Conservation (phyloP, 305 asterid species). For the Solanum aculeatissimum region DNA sequence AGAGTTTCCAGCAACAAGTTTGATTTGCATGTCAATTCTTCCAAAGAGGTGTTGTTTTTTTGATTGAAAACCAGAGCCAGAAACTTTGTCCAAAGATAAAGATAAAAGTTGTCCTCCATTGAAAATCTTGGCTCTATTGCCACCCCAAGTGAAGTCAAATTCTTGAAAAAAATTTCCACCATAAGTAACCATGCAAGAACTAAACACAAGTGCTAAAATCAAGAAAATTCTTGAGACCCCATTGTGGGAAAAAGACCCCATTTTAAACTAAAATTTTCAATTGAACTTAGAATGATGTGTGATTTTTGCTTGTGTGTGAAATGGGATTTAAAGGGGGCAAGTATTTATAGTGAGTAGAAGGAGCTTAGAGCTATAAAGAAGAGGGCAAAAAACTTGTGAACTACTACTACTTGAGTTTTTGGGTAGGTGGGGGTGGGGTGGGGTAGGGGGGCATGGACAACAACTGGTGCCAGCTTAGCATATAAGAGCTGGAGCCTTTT, state of each 20-base stretch:
- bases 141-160: conserved; percentile 67
- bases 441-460: not conserved
- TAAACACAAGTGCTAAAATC: conserved; percentile 2
- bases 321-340: conserved; percentile 8
- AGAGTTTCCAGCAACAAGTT: conserved; percentile 75
- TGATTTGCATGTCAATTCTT: conserved; percentile 74
- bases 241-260: not conserved
- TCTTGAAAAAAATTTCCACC: conserved; percentile 49
- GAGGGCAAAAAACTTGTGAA: conserved; percentile 18
- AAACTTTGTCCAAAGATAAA: conserved; percentile 50
- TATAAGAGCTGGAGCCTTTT: conserved; percentile 32
- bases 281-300: not conserved
- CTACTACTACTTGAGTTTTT: not conserved
- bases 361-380: not conserved
- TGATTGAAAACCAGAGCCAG: conserved; percentile 77
- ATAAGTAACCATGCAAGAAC: conserved; percentile 22
- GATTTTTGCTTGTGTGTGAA: not conserved
- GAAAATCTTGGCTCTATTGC: conserved; percentile 42
- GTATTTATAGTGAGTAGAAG: conserved; percentile 13
- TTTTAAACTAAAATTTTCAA: not conserved
- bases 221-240: conserved; percentile 3
- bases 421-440: not conserved
- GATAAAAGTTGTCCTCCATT: conserved; percentile 54
- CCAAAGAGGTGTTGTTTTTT: conserved; percentile 62
- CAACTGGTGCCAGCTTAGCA: conserved; percentile 63